These are phyloP conservation scores for Purpureocillium lavendulum DNA, from an alignment of 2,329 filamentous ascomycete genomes.

Conservation along the genomic window DNA sequence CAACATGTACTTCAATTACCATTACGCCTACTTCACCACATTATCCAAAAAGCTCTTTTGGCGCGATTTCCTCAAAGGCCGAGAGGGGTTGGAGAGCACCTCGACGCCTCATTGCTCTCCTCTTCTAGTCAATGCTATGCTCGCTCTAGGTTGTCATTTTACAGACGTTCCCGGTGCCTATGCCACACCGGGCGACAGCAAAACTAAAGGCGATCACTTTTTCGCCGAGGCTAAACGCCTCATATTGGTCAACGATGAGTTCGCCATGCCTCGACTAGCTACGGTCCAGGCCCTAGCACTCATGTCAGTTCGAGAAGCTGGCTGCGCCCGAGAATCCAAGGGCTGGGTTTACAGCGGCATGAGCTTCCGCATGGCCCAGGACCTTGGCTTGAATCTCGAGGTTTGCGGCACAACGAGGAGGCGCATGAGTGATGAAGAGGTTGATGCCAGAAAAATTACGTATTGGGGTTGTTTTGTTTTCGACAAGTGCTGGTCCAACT, in stretches of 20 bases:
- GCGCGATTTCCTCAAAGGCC: slow-evolving; percentile 71
- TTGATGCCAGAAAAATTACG: slow-evolving; percentile 82
- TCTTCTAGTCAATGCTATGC: slow-evolving; percentile 85
- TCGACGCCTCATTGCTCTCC: slow-evolving; percentile 74
- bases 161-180: slow-evolving; percentile 68
- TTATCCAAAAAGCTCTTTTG: slow-evolving; percentile 82
- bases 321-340: slow-evolving; percentile 86
- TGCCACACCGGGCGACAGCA: slow-evolving; percentile 61
- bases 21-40: slow-evolving; percentile 93
- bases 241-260: slow-evolving; percentile 85
- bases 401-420: slow-evolving; percentile 55
- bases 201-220: slow-evolving; percentile 91
- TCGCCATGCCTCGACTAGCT: slow-evolving; percentile 78
- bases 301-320: slow-evolving; percentile 94
- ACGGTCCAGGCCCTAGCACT: slow-evolving; percentile 89
- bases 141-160: slow-evolving; percentile 90
- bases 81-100: slow-evolving; percentile 41
- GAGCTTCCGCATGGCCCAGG: slow-evolving; percentile 95
- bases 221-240: slow-evolving; percentile 88
- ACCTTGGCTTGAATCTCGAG: slow-evolving; percentile 86
- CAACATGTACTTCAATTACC: slow-evolving; percentile 98
- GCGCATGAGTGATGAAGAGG: slow-evolving; percentile 66
- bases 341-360: slow-evolving; percentile 98
- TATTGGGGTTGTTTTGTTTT: slow-evolving; percentile 99
- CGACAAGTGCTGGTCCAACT: slow-evolving; percentile 98